A percentile compares a stretch with the other conserved stretches of the same genome.
phyloP scores from a whole-genome alignment of 805 yeast species.

The Lipomyces lipofer region DNA sequence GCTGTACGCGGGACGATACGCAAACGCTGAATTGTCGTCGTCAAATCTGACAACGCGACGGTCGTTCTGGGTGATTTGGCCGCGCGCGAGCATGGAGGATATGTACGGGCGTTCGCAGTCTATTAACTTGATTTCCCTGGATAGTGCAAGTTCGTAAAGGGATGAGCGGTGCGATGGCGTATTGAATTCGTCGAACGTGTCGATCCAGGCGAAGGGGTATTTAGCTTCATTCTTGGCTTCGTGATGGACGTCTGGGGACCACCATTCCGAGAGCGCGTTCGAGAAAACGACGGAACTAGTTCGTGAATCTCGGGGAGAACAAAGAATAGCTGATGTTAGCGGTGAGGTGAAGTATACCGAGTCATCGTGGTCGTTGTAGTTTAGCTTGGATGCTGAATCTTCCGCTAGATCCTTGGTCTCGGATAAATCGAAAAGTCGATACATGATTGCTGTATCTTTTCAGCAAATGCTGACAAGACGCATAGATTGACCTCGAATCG shows the following conservation, averaged over 20 bases:
- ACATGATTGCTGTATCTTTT: no score
- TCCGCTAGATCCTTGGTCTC: no score
- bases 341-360: slow-evolving; percentile 4
- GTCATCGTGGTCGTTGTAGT: no score
- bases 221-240: not conserved
- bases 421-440: no score
- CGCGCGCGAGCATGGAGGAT: not conserved
- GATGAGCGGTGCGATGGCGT: not conserved
- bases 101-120: not conserved
- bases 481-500: no score
- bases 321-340: not conserved
- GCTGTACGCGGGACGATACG: not conserved
- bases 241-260: not conserved
- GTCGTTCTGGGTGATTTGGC: not conserved
- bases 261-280: no score
- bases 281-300: not conserved
- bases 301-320: not conserved
- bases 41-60: slow-evolving; percentile 1
- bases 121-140: not conserved
- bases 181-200: not conserved
- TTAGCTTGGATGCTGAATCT: no score
- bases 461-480: no score
- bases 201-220: slow-evolving; percentile 1
- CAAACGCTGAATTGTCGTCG: not conserved
- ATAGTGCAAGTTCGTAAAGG: not conserved